Evolutionary conservation across 1,284 basidiomycete species (phyloP).

Genomic region (Leccinum brunneo-olivaceum): DNA sequence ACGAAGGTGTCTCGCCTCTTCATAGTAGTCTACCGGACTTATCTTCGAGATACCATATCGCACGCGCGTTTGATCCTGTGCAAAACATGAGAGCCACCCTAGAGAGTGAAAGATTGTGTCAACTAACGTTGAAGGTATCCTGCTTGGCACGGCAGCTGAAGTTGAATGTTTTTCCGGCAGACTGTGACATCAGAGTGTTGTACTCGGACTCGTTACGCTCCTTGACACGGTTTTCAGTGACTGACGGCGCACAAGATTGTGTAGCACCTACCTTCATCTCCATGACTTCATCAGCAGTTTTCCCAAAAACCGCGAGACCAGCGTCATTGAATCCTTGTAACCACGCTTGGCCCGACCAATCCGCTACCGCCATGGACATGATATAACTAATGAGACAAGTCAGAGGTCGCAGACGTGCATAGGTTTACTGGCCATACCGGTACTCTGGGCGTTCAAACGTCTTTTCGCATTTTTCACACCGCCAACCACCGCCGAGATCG

Average conservation of each 20-base stretch:
- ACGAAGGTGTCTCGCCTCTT: constrained; percentile 59
- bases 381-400: constrained; percentile 63
- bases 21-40: constrained; percentile 60
- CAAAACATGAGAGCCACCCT: constrained; percentile 6
- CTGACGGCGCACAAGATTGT: neutral
- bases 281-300: constrained; percentile 76
- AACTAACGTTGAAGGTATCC: constrained; percentile 77
- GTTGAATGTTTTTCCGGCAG: constrained; percentile 69
- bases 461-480: constrained; percentile 91
- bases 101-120: neutral
- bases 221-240: constrained; percentile 30
- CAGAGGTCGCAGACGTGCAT: neutral
- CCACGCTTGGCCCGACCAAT: constrained; percentile 88
- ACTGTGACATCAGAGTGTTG: constrained; percentile 57
- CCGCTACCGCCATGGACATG: constrained; percentile 82
- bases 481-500: constrained; percentile 67
- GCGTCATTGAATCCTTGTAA: constrained; percentile 95
- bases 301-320: constrained; percentile 72
- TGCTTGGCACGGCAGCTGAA: constrained; percentile 87
- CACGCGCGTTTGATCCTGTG: constrained; percentile 69
- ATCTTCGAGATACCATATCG: constrained; percentile 78
- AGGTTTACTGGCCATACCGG: constrained; percentile 47
- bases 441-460: constrained; percentile 72
- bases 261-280: constrained; percentile 47
- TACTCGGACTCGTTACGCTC: constrained; percentile 63